Evolutionary conservation across 768 basidiomycete genomes (phyloP), one percentile per base, ranked within the genome.

Genomic region (Tulasnella sp.): DNA sequence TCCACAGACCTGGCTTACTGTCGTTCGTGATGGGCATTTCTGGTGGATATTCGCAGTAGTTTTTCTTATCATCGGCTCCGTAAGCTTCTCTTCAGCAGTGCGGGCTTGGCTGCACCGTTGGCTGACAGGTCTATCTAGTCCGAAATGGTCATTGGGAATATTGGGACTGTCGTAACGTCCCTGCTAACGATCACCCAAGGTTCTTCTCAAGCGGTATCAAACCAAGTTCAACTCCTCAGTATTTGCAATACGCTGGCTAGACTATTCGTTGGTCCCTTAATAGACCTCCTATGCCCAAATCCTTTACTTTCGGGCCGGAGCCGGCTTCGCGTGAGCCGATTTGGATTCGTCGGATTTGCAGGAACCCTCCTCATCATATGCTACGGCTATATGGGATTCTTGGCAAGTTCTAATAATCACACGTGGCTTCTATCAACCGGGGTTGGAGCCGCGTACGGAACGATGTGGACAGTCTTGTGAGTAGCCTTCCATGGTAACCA

Each of bases 391-490:
- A 86, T 85, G 81, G 83, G 81, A 34, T 66, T 84, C 40, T 82
- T 79, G 8, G 81, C 87, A 12, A 81, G 79, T 62, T 82, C 84
- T 2, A 86, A 85, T 75, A 81, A 80, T 41, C 81, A 83, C 32
- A 64, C 91, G n/a, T 91, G 90, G 91, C 77, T 81, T n/a, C 79
- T 92, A 67, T 91, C 90, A 40, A 77, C 89, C 59, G 87, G 88
- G 7, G 86, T 85, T 2, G 92, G 92, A 3, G 77, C 86, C 34
- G 85, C 86, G 7, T 92, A 94, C 74, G 91, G 92, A 44, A 80
- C 84, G 34, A 81, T 86, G 5, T 93, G 91, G 77, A 90, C 90
- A 0, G 80, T 91, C 26, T 77, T 91, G 90, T 91, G 78, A 77
- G 89, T 84, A 26, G 40, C 73, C 34, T 63, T 32, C 66, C 47